These are phyloP conservation scores for Fragaria iinumae DNA, from an alignment of 306 rosid genomes.

Conservation along the genomic window DNA sequence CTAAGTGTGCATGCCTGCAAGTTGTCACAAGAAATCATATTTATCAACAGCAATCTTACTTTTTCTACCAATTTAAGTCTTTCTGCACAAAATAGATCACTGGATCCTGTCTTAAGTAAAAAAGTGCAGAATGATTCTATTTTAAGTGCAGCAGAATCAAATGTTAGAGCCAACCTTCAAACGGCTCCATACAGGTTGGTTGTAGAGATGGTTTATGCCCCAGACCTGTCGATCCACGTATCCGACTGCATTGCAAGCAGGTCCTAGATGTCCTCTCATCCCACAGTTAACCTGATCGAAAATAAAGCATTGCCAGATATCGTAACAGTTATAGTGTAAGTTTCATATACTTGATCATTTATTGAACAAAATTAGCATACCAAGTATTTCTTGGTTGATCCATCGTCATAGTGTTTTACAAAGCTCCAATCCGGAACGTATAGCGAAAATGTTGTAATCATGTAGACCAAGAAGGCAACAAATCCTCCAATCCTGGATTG, in stretches of 20 bases:
- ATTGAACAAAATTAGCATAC: constrained; percentile 29
- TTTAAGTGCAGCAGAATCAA: not conserved
- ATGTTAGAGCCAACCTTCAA: constrained; percentile 44
- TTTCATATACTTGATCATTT: not conserved
- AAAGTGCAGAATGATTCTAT: not conserved
- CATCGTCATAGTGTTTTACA: constrained; percentile 22
- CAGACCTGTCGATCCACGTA: constrained; percentile 79
- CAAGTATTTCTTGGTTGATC: constrained; percentile 37
- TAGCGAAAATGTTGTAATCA: constrained; percentile 65
- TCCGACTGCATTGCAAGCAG: constrained; percentile 92
- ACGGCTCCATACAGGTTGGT: constrained; percentile 78
- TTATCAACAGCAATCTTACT: not conserved
- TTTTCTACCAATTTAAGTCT: not conserved
- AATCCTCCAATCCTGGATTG: constrained; percentile 74
- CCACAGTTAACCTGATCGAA: constrained; percentile 64
- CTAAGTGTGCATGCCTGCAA: constrained; percentile 63
- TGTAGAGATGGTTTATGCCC: constrained; percentile 85
- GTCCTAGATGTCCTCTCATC: constrained; percentile 83
- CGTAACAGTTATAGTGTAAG: not conserved
- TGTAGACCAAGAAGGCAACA: constrained; percentile 56
- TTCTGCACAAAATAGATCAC: not conserved
- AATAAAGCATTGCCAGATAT: not conserved
- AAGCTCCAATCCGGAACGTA: constrained; percentile 88
- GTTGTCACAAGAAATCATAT: not conserved
- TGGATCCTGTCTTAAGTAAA: not conserved